These are phyloP conservation scores for Cyanophora paradoxa DNA, from an alignment of 78 protist genomes.

Conservation along the genomic window DNA sequence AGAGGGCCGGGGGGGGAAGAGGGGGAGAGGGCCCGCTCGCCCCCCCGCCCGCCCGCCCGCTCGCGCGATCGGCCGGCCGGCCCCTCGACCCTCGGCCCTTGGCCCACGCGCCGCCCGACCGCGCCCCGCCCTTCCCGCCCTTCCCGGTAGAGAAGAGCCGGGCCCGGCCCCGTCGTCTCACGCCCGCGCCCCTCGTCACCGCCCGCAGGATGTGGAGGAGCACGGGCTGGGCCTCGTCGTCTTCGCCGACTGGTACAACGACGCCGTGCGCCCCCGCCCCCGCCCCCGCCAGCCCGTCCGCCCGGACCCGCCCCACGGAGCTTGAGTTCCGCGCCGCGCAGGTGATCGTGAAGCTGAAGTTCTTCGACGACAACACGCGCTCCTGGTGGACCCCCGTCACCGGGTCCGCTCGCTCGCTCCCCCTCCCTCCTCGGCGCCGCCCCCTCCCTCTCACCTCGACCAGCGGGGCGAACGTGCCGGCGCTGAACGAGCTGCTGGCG, in stretches of 20 bases:
- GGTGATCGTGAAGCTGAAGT: conserved; percentile 12
- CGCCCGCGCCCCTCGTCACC: too few relatives aligned
- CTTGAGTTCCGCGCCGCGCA: not conserved
- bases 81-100: too few relatives aligned
- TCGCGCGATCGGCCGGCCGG: too few relatives aligned
- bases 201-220: conserved; percentile 44
- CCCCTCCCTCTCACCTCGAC: too few relatives aligned
- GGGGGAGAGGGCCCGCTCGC: too few relatives aligned
- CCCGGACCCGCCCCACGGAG: not conserved
- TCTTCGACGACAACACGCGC: conserved; percentile 76
- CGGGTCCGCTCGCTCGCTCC: too few relatives aligned
- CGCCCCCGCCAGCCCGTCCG: not conserved
- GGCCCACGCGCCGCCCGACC: too few relatives aligned
- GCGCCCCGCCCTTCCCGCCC: not conserved
- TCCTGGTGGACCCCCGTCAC: conserved; percentile 77
- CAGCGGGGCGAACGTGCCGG: conserved; percentile 86
- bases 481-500: conserved; percentile 75
- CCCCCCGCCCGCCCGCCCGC: too few relatives aligned
- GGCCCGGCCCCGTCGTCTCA: too few relatives aligned
- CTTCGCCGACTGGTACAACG: conserved; percentile 75
- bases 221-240: conserved; percentile 70
- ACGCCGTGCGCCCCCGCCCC: not conserved
- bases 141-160: too few relatives aligned
- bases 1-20: too few relatives aligned
- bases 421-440: too few relatives aligned